These are phyloP conservation scores for Calocybe cyanea DNA, from an alignment of 768 basidiomycete species.

Conservation along the genomic window DNA sequence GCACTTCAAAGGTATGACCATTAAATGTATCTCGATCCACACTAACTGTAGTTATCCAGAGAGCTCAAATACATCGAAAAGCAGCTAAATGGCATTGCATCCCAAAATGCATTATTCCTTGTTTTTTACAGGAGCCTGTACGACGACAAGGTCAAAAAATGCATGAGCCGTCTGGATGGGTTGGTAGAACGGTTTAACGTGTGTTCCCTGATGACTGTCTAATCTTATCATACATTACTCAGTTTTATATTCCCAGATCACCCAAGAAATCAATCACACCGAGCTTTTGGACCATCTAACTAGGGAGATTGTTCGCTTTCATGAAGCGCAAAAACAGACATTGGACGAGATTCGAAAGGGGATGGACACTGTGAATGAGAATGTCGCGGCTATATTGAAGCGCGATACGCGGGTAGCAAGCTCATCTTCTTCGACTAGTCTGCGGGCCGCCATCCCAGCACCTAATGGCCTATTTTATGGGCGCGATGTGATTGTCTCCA, in stretches of 20 bases:
- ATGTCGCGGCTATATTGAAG: neutral
- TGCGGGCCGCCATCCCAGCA: conserved; percentile 5
- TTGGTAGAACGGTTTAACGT: conserved; percentile 5
- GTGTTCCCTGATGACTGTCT: neutral
- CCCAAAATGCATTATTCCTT: conserved; percentile 1
- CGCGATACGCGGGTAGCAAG: neutral
- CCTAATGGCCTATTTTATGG: conserved; percentile 18
- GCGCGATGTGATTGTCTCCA: conserved; percentile 17
- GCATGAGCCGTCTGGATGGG: conserved; percentile 1
- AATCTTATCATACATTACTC: no score
- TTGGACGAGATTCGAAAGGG: neutral
- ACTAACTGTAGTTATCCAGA: no score
- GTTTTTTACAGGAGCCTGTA: conserved; percentile 2
- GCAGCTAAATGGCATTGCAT: neutral
- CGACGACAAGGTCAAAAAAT: conserved; percentile 1
- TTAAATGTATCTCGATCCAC: no score
- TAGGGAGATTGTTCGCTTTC: conserved; percentile 2
- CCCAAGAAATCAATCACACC: neutral
- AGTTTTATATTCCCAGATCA: neutral
- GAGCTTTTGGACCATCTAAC: neutral
- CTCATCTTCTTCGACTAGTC: conserved; percentile 14
- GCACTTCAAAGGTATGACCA: neutral
- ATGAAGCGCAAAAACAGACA: neutral
- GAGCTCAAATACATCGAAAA: conserved; percentile 4
- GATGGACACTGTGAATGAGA: conserved; percentile 7